Evolutionary conservation across 2,329 filamentous ascomycete genomes (phyloP).

Genomic region (Verticillium dahliae): DNA sequence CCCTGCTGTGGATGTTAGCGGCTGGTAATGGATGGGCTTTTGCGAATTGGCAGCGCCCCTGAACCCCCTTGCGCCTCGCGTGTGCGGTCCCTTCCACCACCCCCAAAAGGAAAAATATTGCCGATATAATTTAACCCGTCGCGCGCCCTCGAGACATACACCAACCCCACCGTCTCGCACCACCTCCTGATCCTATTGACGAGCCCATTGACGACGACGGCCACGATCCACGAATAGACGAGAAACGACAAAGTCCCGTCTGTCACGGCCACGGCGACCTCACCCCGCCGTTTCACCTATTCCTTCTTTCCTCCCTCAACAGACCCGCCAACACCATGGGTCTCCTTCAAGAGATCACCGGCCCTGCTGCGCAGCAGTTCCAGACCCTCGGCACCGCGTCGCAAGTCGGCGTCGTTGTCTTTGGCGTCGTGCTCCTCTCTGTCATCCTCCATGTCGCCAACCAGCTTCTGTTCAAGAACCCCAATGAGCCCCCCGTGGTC

Average conservation of each 20-base stretch:
- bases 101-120: neutral
- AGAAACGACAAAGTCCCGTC: neutral
- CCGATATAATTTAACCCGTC: slow-evolving; percentile 2
- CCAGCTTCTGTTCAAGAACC: slow-evolving; percentile 76
- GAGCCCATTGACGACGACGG: neutral
- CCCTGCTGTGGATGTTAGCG: neutral
- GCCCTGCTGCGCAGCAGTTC: slow-evolving; percentile 44
- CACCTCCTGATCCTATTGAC: neutral
- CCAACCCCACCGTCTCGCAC: neutral
- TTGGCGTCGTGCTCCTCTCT: slow-evolving; percentile 40
- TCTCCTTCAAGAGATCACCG: slow-evolving; percentile 43
- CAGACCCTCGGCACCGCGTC: slow-evolving; percentile 37
- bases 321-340: slow-evolving; percentile 37
- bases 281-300: neutral
- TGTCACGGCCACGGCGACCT: neutral
- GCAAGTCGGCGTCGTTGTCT: slow-evolving; percentile 40
- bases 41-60: neutral
- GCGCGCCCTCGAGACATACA: neutral
- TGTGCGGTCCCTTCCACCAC: no score
- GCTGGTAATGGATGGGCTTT: neutral
- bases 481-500: slow-evolving; percentile 73
- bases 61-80: neutral
- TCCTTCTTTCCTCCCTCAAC: slow-evolving; percentile 1
- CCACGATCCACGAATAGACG: neutral
- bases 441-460: slow-evolving; percentile 73